These are phyloP conservation scores for Cinnamomum chago DNA, from an alignment of 164 flowering plant species.

Conservation along the genomic window DNA sequence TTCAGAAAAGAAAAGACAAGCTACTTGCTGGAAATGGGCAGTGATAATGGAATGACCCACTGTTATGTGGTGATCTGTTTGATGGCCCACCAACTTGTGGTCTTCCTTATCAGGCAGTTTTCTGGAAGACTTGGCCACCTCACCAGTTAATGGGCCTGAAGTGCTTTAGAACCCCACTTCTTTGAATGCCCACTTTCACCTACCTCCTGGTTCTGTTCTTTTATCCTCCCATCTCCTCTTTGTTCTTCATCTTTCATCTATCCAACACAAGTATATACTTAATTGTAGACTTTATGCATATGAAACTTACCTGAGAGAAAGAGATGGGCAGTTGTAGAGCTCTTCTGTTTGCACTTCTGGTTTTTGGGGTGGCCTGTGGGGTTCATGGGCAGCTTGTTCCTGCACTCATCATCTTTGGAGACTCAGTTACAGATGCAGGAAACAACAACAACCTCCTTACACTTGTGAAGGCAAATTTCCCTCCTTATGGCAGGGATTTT, in stretches of 20 bases:
- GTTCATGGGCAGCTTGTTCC: conserved; percentile 71
- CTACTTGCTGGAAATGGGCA: too few relatives aligned
- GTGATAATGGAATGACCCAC: too few relatives aligned
- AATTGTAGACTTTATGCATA: too few relatives aligned
- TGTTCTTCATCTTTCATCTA: not conserved
- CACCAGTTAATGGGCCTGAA: too few relatives aligned
- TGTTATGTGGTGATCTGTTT: too few relatives aligned
- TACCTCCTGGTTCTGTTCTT: not conserved
- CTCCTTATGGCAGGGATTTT: conserved; percentile 87
- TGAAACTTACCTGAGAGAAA: conserved; percentile 20
- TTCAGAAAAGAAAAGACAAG: too few relatives aligned
- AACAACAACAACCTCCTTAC: conserved; percentile 70
- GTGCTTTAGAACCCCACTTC: too few relatives aligned
- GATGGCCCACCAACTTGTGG: too few relatives aligned
- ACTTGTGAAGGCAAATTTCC: conserved; percentile 68
- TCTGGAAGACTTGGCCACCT: too few relatives aligned
- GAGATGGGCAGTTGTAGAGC: conserved; percentile 12
- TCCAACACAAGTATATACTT: not conserved
- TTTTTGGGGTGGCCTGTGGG: not conserved
- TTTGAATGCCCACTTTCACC: not conserved
- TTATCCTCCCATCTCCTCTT: not conserved
- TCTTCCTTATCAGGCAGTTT: too few relatives aligned
- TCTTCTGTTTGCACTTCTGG: conserved; percentile 16
- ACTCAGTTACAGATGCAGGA: conserved; percentile 81
- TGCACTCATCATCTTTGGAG: conserved; percentile 74